Conservation (phyloP, 345 rosid genomes). For the Diplotaxis tenuifolia region DNA sequence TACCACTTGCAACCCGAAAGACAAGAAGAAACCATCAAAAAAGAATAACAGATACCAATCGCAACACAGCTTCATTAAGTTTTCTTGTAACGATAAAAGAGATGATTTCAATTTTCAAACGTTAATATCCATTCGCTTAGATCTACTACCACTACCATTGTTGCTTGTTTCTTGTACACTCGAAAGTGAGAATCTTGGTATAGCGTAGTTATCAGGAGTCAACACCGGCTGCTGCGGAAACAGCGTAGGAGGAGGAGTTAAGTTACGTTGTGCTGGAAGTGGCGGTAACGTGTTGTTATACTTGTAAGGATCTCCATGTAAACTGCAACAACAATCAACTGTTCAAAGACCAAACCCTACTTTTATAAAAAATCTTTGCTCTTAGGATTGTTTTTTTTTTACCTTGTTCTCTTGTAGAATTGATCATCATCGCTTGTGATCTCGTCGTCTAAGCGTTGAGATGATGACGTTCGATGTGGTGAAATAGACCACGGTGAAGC, state of each 20-base stretch:
- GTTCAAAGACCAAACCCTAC: not conserved
- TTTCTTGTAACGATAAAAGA: slow-evolving; percentile 13
- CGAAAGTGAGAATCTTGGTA: slow-evolving; percentile 63
- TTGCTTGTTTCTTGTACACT: slow-evolving; percentile 52
- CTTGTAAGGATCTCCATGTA: slow-evolving; percentile 57
- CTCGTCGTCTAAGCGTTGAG: slow-evolving; percentile 76
- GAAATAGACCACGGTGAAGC: slow-evolving; percentile 77
- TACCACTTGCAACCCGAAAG: slow-evolving; percentile 10
- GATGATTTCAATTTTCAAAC: slow-evolving; percentile 39
- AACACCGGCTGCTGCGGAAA: slow-evolving; percentile 91
- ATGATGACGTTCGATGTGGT: slow-evolving; percentile 47
- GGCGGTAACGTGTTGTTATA: slow-evolving; percentile 51
- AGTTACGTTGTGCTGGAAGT: too few species aligned
- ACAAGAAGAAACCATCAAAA: not conserved
- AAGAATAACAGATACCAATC: slow-evolving; percentile 23
- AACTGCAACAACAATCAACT: slow-evolving; percentile 48
- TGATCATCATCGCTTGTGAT: slow-evolving; percentile 65
- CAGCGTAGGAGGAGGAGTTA: slow-evolving; percentile 86
- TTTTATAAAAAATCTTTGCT: not conserved
- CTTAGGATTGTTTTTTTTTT: slow-evolving; percentile 3
- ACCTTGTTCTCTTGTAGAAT: slow-evolving; percentile 63
- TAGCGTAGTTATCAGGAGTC: slow-evolving; percentile 50
- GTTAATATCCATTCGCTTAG: slow-evolving; percentile 81
- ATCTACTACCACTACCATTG: slow-evolving; percentile 49
- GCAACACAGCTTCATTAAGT: slow-evolving; percentile 8